Conservation (phyloP, 2,329 filamentous ascomycete genomes). For the Talaromyces sp. region DNA sequence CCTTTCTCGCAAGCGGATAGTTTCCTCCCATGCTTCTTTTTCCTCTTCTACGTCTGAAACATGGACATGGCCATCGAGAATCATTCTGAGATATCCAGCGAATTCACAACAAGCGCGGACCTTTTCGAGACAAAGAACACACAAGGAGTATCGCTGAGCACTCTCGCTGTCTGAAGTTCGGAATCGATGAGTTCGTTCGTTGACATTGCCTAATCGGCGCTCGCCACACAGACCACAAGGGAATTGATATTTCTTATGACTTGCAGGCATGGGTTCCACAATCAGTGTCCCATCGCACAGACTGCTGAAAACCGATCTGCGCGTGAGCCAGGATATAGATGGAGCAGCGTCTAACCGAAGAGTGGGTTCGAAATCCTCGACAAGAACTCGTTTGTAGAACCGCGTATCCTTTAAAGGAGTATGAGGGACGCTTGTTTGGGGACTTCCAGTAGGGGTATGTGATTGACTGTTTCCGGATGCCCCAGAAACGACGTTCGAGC, state of each 20-base stretch:
- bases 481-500: conserved; percentile 59
- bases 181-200: conserved; percentile 81
- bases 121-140: conserved; percentile 78
- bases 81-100: conserved; percentile 81
- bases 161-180: conserved; percentile 80
- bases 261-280: conserved; percentile 77
- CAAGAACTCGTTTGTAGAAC: conserved; percentile 86
- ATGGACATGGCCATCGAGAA: conserved; percentile 89
- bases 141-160: conserved; percentile 84
- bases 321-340: conserved; percentile 87
- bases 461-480: conserved; percentile 39
- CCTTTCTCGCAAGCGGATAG: conserved; percentile 79
- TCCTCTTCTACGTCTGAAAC: conserved; percentile 79
- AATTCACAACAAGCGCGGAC: conserved; percentile 90
- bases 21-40: conserved; percentile 90
- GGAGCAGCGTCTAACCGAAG: conserved; percentile 84
- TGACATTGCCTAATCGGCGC: conserved; percentile 63
- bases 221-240: conserved; percentile 90
- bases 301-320: conserved; percentile 75
- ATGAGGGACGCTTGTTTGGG: conserved; percentile 42
- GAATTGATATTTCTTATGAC: conserved; percentile 50
- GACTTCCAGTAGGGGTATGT: conserved; percentile 49
- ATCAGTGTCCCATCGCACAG: conserved; percentile 82
- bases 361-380: conserved; percentile 92
- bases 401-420: conserved; percentile 76